Evolutionary conservation across 768 basidiomycete genomes (phyloP).

Genomic region (Galerina sulciceps): DNA sequence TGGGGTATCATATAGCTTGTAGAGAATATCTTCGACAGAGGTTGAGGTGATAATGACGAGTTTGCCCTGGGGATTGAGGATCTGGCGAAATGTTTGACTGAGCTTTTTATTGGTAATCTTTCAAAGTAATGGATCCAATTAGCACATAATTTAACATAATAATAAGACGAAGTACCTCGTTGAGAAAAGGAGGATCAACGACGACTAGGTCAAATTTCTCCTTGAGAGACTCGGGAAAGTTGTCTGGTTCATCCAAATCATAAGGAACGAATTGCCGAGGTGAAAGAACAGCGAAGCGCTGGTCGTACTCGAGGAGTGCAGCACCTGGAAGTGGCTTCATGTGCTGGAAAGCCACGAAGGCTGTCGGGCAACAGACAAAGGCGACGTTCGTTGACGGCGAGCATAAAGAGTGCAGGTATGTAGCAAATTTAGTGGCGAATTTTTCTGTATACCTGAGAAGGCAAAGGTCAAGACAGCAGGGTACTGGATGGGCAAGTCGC

Average conservation of each 20-base stretch:
- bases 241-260: constrained; percentile 47
- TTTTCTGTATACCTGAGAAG: constrained; percentile 44
- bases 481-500: constrained; percentile 14
- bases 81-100: constrained; percentile 39
- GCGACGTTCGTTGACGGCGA: constrained; percentile 37
- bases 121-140: background rate
- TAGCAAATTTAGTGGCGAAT: constrained; percentile 43
- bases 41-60: constrained; percentile 44
- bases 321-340: constrained; percentile 35
- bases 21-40: constrained; percentile 37
- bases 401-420: constrained; percentile 34
- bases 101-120: constrained; percentile 46
- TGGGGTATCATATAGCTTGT: constrained; percentile 36
- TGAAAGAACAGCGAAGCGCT: constrained; percentile 44
- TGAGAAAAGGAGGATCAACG: constrained; percentile 50
- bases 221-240: constrained; percentile 35
- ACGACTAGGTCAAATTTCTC: constrained; percentile 42
- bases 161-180: constrained; percentile 37
- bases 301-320: constrained; percentile 44
- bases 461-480: constrained; percentile 12
- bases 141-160: background rate
- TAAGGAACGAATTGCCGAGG: constrained; percentile 44
- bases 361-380: constrained; percentile 51
- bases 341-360: constrained; percentile 52
- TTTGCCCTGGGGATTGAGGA: constrained; percentile 43